Evolutionary conservation across 495 filamentous ascomycete species (phyloP).

Genomic region (Elaphomyces granulatus): DNA sequence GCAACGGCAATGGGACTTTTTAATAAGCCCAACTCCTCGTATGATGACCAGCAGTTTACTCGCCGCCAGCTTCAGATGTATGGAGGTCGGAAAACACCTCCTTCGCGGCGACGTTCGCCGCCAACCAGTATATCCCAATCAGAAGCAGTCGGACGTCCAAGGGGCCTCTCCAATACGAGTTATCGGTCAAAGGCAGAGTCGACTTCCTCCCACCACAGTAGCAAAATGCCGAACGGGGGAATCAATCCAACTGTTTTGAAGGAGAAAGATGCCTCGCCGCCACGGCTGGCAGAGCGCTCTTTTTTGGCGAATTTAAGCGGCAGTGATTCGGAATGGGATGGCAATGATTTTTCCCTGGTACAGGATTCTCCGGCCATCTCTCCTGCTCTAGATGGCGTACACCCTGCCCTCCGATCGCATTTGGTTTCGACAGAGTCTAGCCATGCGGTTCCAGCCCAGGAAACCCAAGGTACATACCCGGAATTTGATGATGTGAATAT

Average conservation of each 20-base stretch:
- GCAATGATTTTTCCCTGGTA: constrained; percentile 13
- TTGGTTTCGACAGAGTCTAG: constrained; percentile 5
- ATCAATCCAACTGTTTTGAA: constrained; percentile 16
- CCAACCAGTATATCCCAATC: constrained; percentile 19
- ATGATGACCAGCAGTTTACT: constrained; percentile 73
- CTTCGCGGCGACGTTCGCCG: constrained; percentile 22
- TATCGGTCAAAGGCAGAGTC: constrained; percentile 32
- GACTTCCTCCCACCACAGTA: constrained; percentile 30
- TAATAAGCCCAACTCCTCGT: constrained; percentile 58
- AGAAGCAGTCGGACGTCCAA: constrained; percentile 20
- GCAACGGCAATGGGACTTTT: constrained; percentile 77
- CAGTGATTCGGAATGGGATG: constrained; percentile 32
- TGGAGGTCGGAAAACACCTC: constrained; percentile 41
- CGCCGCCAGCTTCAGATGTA: constrained; percentile 70
- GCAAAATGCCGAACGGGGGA: constrained; percentile 17
- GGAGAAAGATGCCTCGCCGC: constrained; percentile 22
- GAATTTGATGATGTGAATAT: constrained; percentile 31
- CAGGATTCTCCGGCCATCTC: constrained; percentile 17
- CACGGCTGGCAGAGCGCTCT: constrained; percentile 14
- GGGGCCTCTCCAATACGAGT: constrained; percentile 30
- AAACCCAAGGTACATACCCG: constrained; percentile 16
- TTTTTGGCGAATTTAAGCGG: constrained; percentile 32
- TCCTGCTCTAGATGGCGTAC: constrained; percentile 17
- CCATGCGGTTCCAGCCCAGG: constrained; percentile 4
- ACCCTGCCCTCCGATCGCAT: constrained; percentile 18